phyloP scores from a whole-genome alignment of 768 basidiomycete genomes.

The Hortiboletus campestris region DNA sequence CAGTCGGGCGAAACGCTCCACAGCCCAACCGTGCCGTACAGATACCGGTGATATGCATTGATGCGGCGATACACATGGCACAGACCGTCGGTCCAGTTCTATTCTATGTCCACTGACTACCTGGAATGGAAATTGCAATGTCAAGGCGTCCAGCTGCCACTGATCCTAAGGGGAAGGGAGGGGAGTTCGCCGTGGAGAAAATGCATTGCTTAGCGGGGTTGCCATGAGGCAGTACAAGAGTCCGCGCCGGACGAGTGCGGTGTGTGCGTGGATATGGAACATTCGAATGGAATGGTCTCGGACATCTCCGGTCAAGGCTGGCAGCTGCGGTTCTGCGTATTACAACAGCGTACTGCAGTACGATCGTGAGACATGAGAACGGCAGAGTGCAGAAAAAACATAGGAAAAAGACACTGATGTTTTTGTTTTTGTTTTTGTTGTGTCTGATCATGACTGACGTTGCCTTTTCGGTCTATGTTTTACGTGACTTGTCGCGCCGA shows the following conservation, averaged over 20 bases:
- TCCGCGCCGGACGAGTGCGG: not conserved
- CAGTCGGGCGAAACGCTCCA: not conserved
- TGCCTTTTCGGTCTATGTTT: constrained; percentile 8
- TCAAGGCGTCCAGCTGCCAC: not conserved
- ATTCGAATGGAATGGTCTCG: constrained; percentile 27
- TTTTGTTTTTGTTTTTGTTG: not conserved
- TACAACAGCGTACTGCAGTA: not conserved
- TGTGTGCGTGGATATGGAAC: constrained; percentile 20
- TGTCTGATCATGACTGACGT: constrained; percentile 1
- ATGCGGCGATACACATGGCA: not conserved
- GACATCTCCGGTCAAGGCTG: constrained; percentile 12
- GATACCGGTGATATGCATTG: not conserved
- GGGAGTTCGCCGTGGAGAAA: no score
- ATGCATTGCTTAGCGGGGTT: not conserved
- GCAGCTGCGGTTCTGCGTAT: not conserved
- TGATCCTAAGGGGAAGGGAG: no score
- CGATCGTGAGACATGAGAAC: not conserved
- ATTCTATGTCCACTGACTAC: not conserved
- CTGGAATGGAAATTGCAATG: not conserved
- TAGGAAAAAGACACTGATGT: not conserved
- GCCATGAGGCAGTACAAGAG: constrained; percentile 12
- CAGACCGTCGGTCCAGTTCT: not conserved
- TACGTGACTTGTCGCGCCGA: not conserved
- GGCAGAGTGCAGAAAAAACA: not conserved
- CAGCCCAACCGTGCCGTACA: not conserved